These are phyloP conservation scores for Sporothrix luriei DNA, from an alignment of 2,329 filamentous ascomycete species.

Conservation along the genomic window DNA sequence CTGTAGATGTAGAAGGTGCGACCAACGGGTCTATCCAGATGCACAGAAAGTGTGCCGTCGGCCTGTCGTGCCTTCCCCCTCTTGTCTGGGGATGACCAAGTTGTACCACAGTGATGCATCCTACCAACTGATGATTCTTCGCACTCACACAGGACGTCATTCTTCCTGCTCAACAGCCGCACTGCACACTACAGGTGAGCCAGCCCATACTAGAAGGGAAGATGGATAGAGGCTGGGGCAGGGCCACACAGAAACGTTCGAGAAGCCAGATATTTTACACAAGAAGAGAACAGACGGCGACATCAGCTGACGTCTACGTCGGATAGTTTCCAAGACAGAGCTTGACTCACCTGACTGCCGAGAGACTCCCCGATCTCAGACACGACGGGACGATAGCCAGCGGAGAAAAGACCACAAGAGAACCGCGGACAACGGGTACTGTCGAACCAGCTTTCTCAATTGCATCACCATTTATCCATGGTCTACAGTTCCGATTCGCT, in stretches of 20 bases:
- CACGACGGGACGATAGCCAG: neutral
- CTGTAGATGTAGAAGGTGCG: neutral
- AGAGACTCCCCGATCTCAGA: slow-evolving; percentile 2
- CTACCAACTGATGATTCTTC: neutral
- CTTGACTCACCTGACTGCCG: neutral
- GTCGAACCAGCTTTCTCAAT: too few relatives aligned
- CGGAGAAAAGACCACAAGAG: neutral
- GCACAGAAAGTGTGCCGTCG: neutral
- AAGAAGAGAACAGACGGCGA: neutral
- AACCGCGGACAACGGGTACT: neutral
- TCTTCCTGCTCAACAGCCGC: neutral
- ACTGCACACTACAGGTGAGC: too few relatives aligned
- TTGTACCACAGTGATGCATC: neutral
- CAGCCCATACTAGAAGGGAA: neutral
- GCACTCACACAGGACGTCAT: neutral
- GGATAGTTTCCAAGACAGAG: neutral
- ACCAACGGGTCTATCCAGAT: neutral
- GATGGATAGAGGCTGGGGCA: too few relatives aligned
- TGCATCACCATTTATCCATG: too few relatives aligned
- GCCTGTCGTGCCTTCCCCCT: neutral
- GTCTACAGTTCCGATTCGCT: neutral
- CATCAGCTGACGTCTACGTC: neutral
- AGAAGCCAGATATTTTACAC: neutral
- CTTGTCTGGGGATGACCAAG: neutral
- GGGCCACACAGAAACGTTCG: neutral